A percentile compares a stretch with the other conserved stretches of the same genome.
Evolutionary conservation across 1,284 basidiomycete species (phyloP).

Genomic region (Trametes polyzona): DNA sequence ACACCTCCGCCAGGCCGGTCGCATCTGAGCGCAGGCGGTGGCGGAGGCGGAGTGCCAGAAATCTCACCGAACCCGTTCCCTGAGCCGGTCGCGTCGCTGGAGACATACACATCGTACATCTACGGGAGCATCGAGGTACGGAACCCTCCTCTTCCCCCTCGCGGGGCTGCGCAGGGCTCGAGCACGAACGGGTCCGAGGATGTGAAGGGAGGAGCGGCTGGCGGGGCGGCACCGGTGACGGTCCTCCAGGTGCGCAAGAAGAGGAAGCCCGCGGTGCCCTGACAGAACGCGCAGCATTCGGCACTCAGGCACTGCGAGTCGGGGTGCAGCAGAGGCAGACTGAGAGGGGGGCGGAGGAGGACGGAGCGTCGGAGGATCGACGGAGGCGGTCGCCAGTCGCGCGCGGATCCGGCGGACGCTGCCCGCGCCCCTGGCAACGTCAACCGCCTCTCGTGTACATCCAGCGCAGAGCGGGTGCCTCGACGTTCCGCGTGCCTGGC

Average conservation of each 20-base stretch:
- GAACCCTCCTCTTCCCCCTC: conserved; percentile 44
- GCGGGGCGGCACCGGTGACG: conserved; percentile 44
- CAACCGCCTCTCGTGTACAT: too few species aligned
- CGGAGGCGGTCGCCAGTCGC: too few species aligned
- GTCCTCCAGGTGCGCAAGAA: conserved; percentile 65
- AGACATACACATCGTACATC: conserved; percentile 60
- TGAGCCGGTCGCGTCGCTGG: conserved; percentile 61
- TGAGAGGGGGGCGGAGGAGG: not conserved
- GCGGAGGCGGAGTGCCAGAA: conserved; percentile 40
- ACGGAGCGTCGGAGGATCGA: too few species aligned
- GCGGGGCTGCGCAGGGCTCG: conserved; percentile 3
- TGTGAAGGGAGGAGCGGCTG: conserved; percentile 47
- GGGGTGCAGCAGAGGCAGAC: too few species aligned
- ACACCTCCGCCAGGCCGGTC: conserved; percentile 47
- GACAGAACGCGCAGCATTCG: not conserved
- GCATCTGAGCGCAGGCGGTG: conserved; percentile 12
- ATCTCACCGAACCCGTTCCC: conserved; percentile 67
- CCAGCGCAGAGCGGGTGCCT: too few species aligned
- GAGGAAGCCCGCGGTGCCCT: conserved; percentile 39
- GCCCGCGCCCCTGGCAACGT: too few species aligned
- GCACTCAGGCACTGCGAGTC: too few species aligned
- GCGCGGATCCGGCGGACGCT: too few species aligned
- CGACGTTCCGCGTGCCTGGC: too few species aligned
- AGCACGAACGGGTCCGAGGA: conserved; percentile 47
- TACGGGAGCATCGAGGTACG: conserved; percentile 56